Percentiles rank a stretch among this genome's conserved stretches.
These are phyloP conservation scores for Zygosaccharomyces bailii DNA, from an alignment of 805 yeast species.

Conservation along the genomic window DNA sequence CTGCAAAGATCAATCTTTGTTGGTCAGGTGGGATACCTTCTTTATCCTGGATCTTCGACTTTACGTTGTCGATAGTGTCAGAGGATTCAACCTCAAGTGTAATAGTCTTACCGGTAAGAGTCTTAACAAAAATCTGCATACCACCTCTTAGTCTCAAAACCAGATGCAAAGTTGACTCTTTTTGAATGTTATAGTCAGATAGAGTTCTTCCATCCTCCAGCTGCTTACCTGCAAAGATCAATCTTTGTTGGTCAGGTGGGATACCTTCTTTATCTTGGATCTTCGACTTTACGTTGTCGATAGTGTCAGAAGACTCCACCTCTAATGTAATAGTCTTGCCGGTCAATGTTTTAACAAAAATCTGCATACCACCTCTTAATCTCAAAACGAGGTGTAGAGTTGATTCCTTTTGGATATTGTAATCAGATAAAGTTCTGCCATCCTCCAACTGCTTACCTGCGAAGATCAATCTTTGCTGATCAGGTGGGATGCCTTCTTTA, in stretches of 20 bases:
- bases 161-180: constrained; percentile 80
- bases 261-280: constrained; percentile 92
- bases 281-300: constrained; percentile 87
- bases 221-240: constrained; percentile 92
- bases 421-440: constrained; percentile 85
- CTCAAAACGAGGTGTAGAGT: constrained; percentile 76
- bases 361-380: constrained; percentile 85
- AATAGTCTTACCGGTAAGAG: constrained; percentile 95
- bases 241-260: constrained; percentile 92
- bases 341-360: constrained; percentile 79
- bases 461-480: constrained; percentile 86
- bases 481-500: constrained; percentile 93
- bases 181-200: constrained; percentile 89
- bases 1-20: constrained; percentile 63
- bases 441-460: constrained; percentile 94
- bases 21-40: constrained; percentile 71
- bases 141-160: constrained; percentile 82
- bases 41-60: constrained; percentile 67
- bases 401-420: constrained; percentile 91
- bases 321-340: constrained; percentile 83
- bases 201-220: constrained; percentile 89
- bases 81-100: constrained; percentile 91
- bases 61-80: constrained; percentile 89
- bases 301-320: constrained; percentile 85
- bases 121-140: constrained; percentile 93